A percentile compares a stretch with the other conserved stretches of the same genome.
Conservation (phyloP, 2,329 filamentous ascomycete genomes). For the Botrytis sinoallii region DNA sequence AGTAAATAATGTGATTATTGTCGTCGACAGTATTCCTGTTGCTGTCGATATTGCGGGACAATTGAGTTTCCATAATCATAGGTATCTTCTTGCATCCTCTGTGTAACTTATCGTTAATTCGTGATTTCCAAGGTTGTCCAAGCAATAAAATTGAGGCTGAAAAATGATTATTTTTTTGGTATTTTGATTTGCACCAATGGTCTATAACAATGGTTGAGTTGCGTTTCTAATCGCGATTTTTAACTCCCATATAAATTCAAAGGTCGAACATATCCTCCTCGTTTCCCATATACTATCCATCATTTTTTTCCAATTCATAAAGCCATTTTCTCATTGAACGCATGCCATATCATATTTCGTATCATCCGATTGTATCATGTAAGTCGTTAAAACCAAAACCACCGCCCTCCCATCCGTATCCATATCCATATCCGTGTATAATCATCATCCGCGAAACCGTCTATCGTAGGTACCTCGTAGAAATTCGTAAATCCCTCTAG, state of each 20-base stretch:
- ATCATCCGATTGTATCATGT: not conserved
- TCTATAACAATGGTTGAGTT: constrained; percentile 3
- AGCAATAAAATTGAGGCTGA: not conserved
- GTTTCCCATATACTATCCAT: not conserved
- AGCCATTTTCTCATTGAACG: not conserved
- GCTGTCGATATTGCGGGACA: not conserved
- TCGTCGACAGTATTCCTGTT: too few species aligned
- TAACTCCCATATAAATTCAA: not conserved
- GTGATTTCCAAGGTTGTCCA: not conserved
- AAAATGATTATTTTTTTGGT: not conserved
- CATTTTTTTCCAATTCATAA: not conserved
- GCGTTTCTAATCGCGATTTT: not conserved
- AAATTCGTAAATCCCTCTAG: not conserved
- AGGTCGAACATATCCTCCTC: not conserved
- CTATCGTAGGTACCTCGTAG: not conserved
- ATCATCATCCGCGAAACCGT: not conserved
- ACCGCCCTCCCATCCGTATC: not conserved
- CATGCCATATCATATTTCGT: not conserved
- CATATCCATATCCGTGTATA: not conserved
- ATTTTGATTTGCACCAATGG: not conserved
- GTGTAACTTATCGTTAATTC: not conserved
- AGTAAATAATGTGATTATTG: not conserved
- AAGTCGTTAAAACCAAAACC: constrained; percentile 4
- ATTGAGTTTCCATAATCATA: not conserved
- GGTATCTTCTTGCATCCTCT: not conserved